A percentile compares a stretch with the other conserved stretches of the same genome.
Conservation (phyloP, 1,139 yeast species). For the Pichia sp. region DNA sequence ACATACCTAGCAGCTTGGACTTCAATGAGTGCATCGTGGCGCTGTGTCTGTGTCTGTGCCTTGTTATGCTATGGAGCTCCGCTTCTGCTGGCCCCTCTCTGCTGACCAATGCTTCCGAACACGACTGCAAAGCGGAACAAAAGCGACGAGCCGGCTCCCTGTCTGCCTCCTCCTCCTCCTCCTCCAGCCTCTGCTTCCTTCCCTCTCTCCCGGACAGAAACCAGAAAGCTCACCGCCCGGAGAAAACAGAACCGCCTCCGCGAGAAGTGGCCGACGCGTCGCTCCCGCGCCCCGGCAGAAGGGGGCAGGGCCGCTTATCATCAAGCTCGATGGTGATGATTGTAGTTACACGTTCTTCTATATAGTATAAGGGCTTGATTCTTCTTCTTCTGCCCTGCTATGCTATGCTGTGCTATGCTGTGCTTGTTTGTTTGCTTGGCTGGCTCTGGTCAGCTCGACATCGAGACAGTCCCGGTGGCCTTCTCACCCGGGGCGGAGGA, state of each 20-base stretch:
- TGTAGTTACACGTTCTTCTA: not conserved
- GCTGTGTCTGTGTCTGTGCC: not conserved
- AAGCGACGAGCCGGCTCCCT: not conserved
- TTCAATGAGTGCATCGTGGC: slow-evolving; percentile 26
- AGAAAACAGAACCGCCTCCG: not conserved
- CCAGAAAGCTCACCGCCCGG: not conserved
- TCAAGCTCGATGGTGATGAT: not conserved
- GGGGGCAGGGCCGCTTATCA: not conserved
- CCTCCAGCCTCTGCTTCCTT: not conserved
- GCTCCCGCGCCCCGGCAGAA: not conserved
- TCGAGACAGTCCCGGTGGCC: not conserved
- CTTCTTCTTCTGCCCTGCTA: too few relatives aligned
- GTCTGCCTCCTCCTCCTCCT: not conserved
- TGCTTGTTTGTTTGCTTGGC: too few relatives aligned
- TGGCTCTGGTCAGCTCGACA: not conserved
- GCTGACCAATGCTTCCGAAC: not conserved
- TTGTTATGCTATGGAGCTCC: not conserved
- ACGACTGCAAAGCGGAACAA: too few relatives aligned
- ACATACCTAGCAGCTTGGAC: slow-evolving; percentile 28
- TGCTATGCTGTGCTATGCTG: too few relatives aligned
- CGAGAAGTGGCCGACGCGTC: not conserved
- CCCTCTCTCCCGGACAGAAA: not conserved
- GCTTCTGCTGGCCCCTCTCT: not conserved
- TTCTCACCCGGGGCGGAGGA: not conserved
- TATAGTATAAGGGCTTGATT: not conserved